Percentiles rank a stretch among this genome's conserved stretches.
Conservation (phyloP, 2,329 filamentous ascomycete genomes). For the Didymella sp. region DNA sequence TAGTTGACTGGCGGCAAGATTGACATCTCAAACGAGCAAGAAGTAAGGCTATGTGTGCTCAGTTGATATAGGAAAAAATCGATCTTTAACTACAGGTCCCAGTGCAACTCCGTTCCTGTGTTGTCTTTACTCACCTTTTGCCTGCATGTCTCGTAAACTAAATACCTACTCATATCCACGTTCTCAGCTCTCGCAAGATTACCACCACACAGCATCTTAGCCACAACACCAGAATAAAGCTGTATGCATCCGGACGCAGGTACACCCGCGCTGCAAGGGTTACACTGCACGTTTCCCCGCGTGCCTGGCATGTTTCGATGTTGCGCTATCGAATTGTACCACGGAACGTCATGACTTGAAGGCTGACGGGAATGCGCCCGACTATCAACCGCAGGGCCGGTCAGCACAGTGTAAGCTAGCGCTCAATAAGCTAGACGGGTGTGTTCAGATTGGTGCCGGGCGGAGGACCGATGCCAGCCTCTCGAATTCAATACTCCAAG, state of each 20-base stretch:
- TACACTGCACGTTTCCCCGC: constrained; percentile 6
- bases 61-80: too few species aligned
- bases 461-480: constrained; percentile 5
- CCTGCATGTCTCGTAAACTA: too few species aligned
- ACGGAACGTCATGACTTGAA: constrained; percentile 14
- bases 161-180: neutral
- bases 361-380: constrained; percentile 3
- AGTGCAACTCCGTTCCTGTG: too few species aligned
- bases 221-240: neutral
- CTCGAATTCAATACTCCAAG: neutral
- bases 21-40: neutral
- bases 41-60: too few species aligned
- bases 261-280: constrained; percentile 14
- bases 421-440: neutral
- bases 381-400: neutral
- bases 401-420: constrained; percentile 2
- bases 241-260: constrained; percentile 3
- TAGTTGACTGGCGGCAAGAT: neutral
- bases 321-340: constrained; percentile 11
- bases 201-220: neutral
- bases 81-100: too few species aligned
- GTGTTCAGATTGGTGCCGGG: neutral
- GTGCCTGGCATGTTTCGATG: constrained; percentile 4
- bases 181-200: neutral
- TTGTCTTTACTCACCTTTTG: too few species aligned